Conservation (phyloP, 1,284 basidiomycete species). For the Microbotryum lychnidis-dioicae region DNA sequence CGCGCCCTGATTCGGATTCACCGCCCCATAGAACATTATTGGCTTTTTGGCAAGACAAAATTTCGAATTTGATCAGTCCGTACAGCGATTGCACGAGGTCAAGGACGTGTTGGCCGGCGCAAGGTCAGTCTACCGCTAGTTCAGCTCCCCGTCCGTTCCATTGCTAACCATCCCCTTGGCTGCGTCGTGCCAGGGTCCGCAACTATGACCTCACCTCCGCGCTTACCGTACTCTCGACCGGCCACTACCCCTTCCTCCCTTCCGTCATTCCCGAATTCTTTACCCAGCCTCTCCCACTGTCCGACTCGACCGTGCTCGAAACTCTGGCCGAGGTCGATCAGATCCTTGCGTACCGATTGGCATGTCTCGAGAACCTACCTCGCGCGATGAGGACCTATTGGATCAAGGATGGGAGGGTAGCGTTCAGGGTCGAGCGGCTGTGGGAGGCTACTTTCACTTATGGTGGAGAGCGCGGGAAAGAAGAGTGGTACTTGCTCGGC, state of each 20-base stretch:
- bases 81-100: slow-evolving; percentile 55
- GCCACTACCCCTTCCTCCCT: slow-evolving; percentile 70
- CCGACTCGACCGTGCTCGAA: slow-evolving; percentile 56
- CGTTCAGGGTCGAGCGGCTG: slow-evolving; percentile 62
- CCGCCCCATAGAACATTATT: slow-evolving; percentile 57
- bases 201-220: slow-evolving; percentile 87
- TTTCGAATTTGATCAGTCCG: slow-evolving; percentile 65
- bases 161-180: neutral
- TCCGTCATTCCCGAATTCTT: slow-evolving; percentile 56
- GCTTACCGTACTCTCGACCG: slow-evolving; percentile 71
- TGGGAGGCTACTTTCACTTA: slow-evolving; percentile 69
- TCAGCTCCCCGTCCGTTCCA: slow-evolving; percentile 5
- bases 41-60: slow-evolving; percentile 76
- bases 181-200: slow-evolving; percentile 51
- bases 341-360: slow-evolving; percentile 63
- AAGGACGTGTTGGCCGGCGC: slow-evolving; percentile 48
- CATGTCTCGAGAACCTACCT: slow-evolving; percentile 38
- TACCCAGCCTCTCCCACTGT: slow-evolving; percentile 56
- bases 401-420: slow-evolving; percentile 67
- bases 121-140: slow-evolving; percentile 30
- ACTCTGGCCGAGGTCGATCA: slow-evolving; percentile 65
- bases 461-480: slow-evolving; percentile 49
- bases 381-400: slow-evolving; percentile 63
- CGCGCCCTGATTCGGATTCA: neutral
- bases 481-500: slow-evolving; percentile 73